Evolutionary conservation across 176 grass and related monocot species (phyloP).

Genomic region (Leersia perrieri): DNA sequence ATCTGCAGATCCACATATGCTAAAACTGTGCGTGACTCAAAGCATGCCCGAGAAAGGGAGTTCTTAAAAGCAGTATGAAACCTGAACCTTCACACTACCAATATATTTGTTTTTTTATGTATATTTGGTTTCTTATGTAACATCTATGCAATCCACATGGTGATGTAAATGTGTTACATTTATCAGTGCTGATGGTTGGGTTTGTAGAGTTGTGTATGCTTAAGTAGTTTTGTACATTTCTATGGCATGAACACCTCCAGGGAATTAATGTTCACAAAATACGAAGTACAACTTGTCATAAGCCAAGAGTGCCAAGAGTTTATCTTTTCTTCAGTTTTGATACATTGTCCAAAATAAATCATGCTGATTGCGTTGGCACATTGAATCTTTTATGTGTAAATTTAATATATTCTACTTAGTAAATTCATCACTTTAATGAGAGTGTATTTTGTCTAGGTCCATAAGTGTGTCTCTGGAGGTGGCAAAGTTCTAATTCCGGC

Average conservation of each 20-base stretch:
- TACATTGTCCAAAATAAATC: neutral
- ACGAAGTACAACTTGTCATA: neutral
- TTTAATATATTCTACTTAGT: neutral
- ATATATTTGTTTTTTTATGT: neutral
- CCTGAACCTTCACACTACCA: neutral
- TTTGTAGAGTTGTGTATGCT: neutral
- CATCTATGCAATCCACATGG: neutral
- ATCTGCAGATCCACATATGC: conserved; percentile 88
- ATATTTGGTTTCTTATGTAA: conserved; percentile 22
- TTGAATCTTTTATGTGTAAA: conserved; percentile 3
- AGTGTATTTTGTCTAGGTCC: conserved; percentile 54
- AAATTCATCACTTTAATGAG: neutral
- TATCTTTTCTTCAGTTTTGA: neutral
- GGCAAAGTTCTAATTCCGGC: conserved; percentile 97
- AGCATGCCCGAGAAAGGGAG: conserved; percentile 83
- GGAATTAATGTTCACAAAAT: conserved; percentile 10
- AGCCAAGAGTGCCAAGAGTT: neutral
- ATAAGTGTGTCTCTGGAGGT: conserved; percentile 85
- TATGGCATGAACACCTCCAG: neutral
- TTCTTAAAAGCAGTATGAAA: conserved; percentile 85
- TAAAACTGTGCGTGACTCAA: conserved; percentile 90
- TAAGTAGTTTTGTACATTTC: conserved; percentile 14
- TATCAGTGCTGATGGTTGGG: neutral
- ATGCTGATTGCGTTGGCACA: neutral
- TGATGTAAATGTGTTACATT: neutral